phyloP scores from a whole-genome alignment of 2,329 filamentous ascomycete genomes.

The Claviceps quebecensis region DNA sequence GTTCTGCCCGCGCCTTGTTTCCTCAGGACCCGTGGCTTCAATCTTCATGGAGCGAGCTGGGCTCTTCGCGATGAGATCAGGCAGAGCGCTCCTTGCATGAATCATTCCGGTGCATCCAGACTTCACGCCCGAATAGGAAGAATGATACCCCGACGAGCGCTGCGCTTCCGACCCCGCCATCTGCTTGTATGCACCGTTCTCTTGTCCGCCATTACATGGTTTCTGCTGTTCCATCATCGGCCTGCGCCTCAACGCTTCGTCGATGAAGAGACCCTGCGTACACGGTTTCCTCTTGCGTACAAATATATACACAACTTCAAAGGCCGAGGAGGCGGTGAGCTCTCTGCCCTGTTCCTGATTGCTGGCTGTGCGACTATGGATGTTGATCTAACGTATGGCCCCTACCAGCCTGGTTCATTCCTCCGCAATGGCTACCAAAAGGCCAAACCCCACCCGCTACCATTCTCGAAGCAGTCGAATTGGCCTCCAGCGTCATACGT shows the following conservation, averaged over 20 bases:
- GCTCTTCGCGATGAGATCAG: neutral
- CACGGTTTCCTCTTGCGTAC: neutral
- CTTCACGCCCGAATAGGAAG: neutral
- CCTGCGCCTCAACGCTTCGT: neutral
- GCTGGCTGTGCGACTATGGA: neutral
- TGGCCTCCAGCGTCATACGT: neutral
- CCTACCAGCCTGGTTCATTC: conserved; percentile 2
- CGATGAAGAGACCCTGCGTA: neutral
- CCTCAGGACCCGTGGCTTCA: neutral
- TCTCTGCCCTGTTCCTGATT: too few relatives aligned
- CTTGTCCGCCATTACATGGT: neutral
- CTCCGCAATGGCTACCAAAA: conserved; percentile 1
- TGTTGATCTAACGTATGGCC: neutral
- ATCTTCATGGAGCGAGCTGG: neutral
- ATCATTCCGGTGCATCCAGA: neutral
- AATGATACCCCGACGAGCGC: neutral
- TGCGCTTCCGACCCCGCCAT: neutral
- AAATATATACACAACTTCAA: neutral
- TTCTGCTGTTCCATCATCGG: neutral
- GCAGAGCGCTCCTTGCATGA: neutral
- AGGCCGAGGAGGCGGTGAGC: neutral
- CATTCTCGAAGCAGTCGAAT: conserved; percentile 1
- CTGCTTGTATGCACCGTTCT: neutral
- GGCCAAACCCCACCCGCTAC: neutral
- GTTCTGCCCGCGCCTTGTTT: neutral